Percentiles rank a stretch among this genome's conserved stretches.
Conservation (phyloP, 345 rosid species). For the Eucalyptus albens region DNA sequence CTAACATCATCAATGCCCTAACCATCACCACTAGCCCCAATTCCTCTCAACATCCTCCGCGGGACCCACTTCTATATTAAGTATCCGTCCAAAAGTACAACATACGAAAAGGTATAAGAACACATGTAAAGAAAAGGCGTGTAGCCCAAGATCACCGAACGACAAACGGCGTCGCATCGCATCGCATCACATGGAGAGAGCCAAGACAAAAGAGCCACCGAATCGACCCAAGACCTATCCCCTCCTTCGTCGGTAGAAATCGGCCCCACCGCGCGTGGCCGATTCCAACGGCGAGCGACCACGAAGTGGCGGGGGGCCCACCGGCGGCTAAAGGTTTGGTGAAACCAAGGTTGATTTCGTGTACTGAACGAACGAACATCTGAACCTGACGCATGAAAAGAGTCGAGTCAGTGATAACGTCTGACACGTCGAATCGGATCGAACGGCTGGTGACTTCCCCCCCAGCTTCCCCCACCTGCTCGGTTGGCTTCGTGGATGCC, state of each 20-base stretch:
- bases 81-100: neutral
- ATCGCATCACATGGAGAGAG: neutral
- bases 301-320: neutral
- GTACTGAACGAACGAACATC: neutral
- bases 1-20: neutral
- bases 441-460: neutral
- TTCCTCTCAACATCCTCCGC: neutral
- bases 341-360: neutral
- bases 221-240: neutral
- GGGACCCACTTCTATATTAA: neutral
- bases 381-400: neutral
- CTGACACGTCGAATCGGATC: neutral
- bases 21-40: neutral
- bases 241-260: neutral
- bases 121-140: neutral
- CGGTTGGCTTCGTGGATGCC: neutral
- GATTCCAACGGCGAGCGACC: neutral
- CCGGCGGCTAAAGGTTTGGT: neutral
- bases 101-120: neutral
- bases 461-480: neutral
- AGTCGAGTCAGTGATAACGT: neutral
- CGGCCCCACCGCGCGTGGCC: neutral
- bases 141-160: neutral
- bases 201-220: neutral
- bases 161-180: neutral